Evolutionary conservation across 257 asterid species (phyloP).

Genomic region (Primulina tabacum): DNA sequence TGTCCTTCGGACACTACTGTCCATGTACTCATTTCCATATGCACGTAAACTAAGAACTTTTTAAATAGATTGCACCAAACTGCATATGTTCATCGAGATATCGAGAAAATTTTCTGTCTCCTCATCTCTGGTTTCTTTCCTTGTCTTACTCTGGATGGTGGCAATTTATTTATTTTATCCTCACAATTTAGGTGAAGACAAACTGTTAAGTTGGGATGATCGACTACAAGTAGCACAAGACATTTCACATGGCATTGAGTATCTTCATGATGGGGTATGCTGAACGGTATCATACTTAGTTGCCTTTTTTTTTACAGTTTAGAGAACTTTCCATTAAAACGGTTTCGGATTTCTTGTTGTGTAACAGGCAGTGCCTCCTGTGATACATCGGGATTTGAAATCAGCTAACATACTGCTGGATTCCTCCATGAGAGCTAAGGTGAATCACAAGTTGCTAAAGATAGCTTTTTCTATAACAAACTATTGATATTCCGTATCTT

Average conservation of each 20-base stretch:
- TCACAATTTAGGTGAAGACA: constrained; percentile 48
- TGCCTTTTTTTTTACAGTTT: neutral
- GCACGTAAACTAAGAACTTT: neutral
- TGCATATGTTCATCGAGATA: constrained; percentile 1
- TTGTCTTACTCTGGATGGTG: constrained; percentile 16
- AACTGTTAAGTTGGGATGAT: constrained; percentile 81
- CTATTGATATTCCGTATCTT: neutral
- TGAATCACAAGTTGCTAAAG: neutral
- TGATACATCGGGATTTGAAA: constrained; percentile 26
- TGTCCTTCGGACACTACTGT: neutral
- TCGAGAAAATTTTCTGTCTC: neutral
- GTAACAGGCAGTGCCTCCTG: constrained; percentile 26
- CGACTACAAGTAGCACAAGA: constrained; percentile 88
- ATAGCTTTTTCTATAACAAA: neutral
- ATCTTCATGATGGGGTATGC: constrained; percentile 97
- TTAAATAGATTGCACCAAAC: neutral
- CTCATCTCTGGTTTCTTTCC: constrained; percentile 22
- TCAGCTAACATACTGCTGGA: constrained; percentile 24
- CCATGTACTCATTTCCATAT: constrained; percentile 1
- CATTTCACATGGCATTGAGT: constrained; percentile 90
- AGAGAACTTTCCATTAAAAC: neutral
- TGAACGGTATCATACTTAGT: constrained; percentile 10
- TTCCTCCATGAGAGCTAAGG: constrained; percentile 26
- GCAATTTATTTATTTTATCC: constrained; percentile 16
- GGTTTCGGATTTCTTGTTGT: neutral